phyloP scores from a whole-genome alignment of 129 eudicot genomes.

The Chrysanthemum seticuspe region DNA sequence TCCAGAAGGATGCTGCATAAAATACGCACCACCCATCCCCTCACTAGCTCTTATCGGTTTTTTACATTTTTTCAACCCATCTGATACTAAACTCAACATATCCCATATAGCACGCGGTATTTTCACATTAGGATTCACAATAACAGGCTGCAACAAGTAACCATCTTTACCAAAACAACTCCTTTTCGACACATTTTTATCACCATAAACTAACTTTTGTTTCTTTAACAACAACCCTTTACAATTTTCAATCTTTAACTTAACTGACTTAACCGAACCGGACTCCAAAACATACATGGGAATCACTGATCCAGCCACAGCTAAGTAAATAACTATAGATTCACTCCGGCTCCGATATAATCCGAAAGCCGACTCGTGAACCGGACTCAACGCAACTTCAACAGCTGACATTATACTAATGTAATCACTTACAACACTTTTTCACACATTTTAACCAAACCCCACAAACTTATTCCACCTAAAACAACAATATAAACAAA shows the following conservation, averaged over 20 bases:
- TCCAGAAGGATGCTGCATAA: conserved; percentile 56
- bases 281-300: conserved; percentile 79
- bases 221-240: conserved; percentile 72
- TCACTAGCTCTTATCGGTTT: conserved; percentile 53
- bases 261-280: conserved; percentile 74
- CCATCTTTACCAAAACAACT: conserved; percentile 58
- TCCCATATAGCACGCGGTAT: conserved; percentile 28
- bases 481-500: conserved; percentile 1
- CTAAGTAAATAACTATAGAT: conserved; percentile 46
- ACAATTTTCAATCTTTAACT: conserved; percentile 75
- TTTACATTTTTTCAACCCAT: conserved; percentile 45
- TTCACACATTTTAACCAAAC: conserved; percentile 26
- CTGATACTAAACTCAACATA: conserved; percentile 43
- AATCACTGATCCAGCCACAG: conserved; percentile 61
- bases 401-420: conserved; percentile 53
- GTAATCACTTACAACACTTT: conserved; percentile 23
- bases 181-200: conserved; percentile 59
- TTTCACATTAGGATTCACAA: conserved; percentile 42
- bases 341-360: conserved; percentile 32
- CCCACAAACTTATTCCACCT: neutral
- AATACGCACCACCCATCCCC: conserved; percentile 69
- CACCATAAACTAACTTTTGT: conserved; percentile 65
- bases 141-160: conserved; percentile 45
- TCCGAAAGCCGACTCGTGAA: conserved; percentile 36
- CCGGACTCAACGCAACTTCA: conserved; percentile 63